These are phyloP conservation scores for Diutina scorzettiae DNA, from an alignment of 1,139 yeast species.

Conservation along the genomic window DNA sequence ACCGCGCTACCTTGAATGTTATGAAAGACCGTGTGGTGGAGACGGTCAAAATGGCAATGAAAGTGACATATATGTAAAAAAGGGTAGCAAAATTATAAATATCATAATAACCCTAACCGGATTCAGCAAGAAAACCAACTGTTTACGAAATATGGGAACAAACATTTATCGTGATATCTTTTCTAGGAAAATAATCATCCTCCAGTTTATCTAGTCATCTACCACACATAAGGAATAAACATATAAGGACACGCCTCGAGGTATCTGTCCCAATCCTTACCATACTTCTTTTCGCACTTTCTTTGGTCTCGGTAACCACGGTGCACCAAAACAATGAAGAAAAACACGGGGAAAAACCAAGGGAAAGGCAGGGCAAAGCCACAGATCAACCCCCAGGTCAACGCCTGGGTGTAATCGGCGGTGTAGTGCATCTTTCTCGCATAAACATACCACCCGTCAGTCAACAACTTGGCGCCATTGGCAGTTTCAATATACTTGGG, in stretches of 20 bases:
- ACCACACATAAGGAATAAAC: constrained; percentile 80
- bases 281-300: constrained; percentile 79
- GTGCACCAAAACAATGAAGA: constrained; percentile 75
- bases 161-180: background rate
- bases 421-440: constrained; percentile 95
- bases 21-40: constrained; percentile 21
- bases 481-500: constrained; percentile 79
- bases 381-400: constrained; percentile 87
- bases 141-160: background rate
- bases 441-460: constrained; percentile 88
- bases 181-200: constrained; percentile 6
- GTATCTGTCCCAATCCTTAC: constrained; percentile 87
- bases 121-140: background rate
- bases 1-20: constrained; percentile 15
- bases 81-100: constrained; percentile 11
- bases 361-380: constrained; percentile 85
- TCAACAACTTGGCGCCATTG: constrained; percentile 71
- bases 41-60: constrained; percentile 34
- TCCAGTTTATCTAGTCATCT: constrained; percentile 11
- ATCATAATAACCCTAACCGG: constrained; percentile 7
- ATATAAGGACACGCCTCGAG: constrained; percentile 81
- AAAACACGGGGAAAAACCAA: constrained; percentile 91
- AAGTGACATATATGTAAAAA: constrained; percentile 18
- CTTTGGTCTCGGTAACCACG: constrained; percentile 79
- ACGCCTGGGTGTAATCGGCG: constrained; percentile 80